Evolutionary conservation across 139 green algal species (phyloP), one percentile per base, ranked within the genome.

Genomic region (Volvox reticuliferus): DNA sequence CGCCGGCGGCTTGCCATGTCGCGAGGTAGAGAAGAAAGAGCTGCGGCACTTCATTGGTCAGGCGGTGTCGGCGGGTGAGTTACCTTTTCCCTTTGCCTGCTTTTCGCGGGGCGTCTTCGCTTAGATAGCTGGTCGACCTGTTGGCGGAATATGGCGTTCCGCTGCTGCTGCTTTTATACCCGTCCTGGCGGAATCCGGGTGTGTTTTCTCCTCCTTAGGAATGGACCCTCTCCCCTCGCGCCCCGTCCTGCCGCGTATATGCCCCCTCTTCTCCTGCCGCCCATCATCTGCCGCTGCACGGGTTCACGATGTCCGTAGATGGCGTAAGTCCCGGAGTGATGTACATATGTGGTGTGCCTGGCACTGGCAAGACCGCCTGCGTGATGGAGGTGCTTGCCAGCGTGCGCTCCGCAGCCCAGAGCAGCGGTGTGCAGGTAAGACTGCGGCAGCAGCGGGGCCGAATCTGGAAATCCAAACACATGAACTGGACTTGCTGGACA

Each of bases 341-440:
- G 87, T 99, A 99, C 93, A 96, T 99, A 71, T 98, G 94, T 62
- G 98, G 98, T 24, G 98, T 99, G 81, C 98, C 98, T 0, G 98
- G 98, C 63, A 99, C 98, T 0, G 98, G 98, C 91, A 99, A 99
- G 95, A 99, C 98, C 3, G 98, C 98, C 21, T 98, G 96, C 0
- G 96, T 99, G 62, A 96, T 93, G 88, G 95, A 97, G 93, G 95
- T 96, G 61, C 93, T 97, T 88, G 80, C 81, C 2, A 79, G 82
- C 6, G 65, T 96, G 73, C 83, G 89, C 33, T 18, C 24, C 19
- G 28, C 69, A 22, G 94, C 91, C 26, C 67, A 71, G 33, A 78
- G 16, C 32, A 84, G 85, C 5, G 89, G 89, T 13, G 97, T 98
- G 82, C 96, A 98, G 89, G 76, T 79, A 63, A 30, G 44, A 55